These are phyloP conservation scores for Escallonia rubra DNA, from an alignment of 129 eudicot genomes.

Conservation along the genomic window DNA sequence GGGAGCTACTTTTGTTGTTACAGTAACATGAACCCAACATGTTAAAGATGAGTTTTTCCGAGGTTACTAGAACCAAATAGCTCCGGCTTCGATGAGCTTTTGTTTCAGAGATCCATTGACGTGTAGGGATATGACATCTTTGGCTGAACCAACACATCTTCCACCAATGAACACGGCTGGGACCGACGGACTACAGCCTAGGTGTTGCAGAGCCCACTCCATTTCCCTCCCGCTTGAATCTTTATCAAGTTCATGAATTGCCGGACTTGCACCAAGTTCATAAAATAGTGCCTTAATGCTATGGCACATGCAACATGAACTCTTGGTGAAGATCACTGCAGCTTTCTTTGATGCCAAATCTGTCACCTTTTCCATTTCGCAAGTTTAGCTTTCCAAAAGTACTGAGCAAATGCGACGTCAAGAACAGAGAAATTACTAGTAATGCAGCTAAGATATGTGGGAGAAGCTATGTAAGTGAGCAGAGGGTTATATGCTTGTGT, in stretches of 20 bases:
- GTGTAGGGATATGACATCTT: slow-evolving; percentile 70
- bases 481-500: slow-evolving; percentile 4
- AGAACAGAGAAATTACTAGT: background rate
- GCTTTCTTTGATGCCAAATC: slow-evolving; percentile 81
- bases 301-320: slow-evolving; percentile 94
- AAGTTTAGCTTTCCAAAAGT: background rate
- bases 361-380: slow-evolving; percentile 60
- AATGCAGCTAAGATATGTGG: background rate
- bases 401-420: background rate
- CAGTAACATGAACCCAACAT: background rate
- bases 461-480: slow-evolving; percentile 6
- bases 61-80: slow-evolving; percentile 65
- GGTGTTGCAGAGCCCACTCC: slow-evolving; percentile 60
- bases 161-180: slow-evolving; percentile 98
- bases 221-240: slow-evolving; percentile 55
- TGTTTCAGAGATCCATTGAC: slow-evolving; percentile 71
- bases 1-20: background rate
- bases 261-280: slow-evolving; percentile 94
- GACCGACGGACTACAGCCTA: slow-evolving; percentile 72
- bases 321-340: slow-evolving; percentile 91
- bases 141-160: slow-evolving; percentile 66
- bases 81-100: slow-evolving; percentile 69
- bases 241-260: slow-evolving; percentile 75
- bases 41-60: too few relatives aligned
- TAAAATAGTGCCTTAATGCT: slow-evolving; percentile 82